phyloP scores from a whole-genome alignment of 225 moss, liverwort and hornwort genomes.

The Polytrichum formosum region DNA sequence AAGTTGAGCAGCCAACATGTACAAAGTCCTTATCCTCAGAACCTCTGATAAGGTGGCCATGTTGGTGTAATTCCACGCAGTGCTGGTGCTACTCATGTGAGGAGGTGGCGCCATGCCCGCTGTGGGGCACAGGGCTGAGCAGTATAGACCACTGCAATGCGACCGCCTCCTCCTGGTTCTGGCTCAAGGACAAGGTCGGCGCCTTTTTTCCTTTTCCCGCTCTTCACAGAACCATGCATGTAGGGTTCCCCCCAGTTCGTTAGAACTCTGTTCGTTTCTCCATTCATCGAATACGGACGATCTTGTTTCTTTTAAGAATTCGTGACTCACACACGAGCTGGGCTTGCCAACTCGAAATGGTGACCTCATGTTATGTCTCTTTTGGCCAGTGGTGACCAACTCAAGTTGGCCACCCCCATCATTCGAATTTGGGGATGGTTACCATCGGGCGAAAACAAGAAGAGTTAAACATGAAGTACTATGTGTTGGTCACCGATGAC shows the following conservation, averaged over 20 bases:
- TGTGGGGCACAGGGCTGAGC: constrained; percentile 87
- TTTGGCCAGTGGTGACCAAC: no score
- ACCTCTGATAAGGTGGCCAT: no score
- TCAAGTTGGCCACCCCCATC: background rate
- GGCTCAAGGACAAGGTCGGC: constrained; percentile 73
- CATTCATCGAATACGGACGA: constrained; percentile 4
- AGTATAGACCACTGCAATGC: constrained; percentile 94
- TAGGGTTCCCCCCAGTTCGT: constrained; percentile 8
- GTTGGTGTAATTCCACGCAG: constrained; percentile 35
- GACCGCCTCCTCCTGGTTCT: constrained; percentile 70
- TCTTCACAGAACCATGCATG: constrained; percentile 15
- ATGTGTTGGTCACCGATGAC: no score
- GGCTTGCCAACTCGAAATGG: no score
- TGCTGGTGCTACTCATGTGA: constrained; percentile 98
- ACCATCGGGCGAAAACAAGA: no score
- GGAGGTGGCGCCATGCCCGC: constrained; percentile 78
- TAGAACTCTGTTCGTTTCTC: constrained; percentile 41
- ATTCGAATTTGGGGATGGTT: background rate
- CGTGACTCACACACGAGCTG: no score
- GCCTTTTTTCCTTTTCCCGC: constrained; percentile 25
- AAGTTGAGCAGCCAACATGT: no score
- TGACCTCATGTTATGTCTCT: no score
- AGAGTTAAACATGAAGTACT: no score
- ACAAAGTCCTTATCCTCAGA: no score
- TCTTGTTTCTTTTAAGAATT: no score